Evolutionary conservation across 1,284 basidiomycete species (phyloP), one percentile per base, ranked within the genome.

Genomic region (Cryptococcus sp.): DNA sequence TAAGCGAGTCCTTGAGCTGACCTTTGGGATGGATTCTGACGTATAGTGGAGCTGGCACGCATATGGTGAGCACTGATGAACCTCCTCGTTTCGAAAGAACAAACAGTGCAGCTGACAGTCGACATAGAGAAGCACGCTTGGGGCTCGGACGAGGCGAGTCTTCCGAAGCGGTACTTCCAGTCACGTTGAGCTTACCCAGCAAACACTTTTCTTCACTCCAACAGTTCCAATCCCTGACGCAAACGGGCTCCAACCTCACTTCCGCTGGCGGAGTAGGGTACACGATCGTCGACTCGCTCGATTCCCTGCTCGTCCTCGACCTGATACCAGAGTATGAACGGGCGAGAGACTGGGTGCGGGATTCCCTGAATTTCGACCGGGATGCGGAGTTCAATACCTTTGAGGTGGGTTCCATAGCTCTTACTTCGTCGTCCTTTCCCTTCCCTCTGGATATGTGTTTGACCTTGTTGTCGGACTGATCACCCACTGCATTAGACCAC

Each of bases 381-480:
- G 87, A 93, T 68, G 92, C 83, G 13, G 79, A 84, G 19, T 91
- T 91, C 76, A 97, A 89, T 75, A 93, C 91, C 0, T 98, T 98
- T 67, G 94, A 98, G 83, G 91, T 90, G 59, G 51, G 84, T 76
- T 20, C 4, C 19, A 23, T 38, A 13, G 23, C 37, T n/a, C 44
- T 50, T 47, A 22, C 11, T 10, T 13, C 8, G 29, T 10, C 29
- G 29, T 13, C 29, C 5, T 34, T 34, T 16, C n/a, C 19, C 19
- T 6, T 23, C 5, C 17, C 38, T 39, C 11, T 19, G 4, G 50
- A 41, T 16, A 22, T 40, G 17, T 15, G 4, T 15, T 6, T 34
- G 23, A 49, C 17, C 37, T 22, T 26, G 50, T 20, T 22, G 20
- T 49, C 23, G 13, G 4, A 44, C 50, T 60, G 48, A 60, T 20